Evolutionary conservation across 2,329 filamentous ascomycete genomes (phyloP), one percentile per base, ranked within the genome.

Genomic region (Botrytis deweyae): DNA sequence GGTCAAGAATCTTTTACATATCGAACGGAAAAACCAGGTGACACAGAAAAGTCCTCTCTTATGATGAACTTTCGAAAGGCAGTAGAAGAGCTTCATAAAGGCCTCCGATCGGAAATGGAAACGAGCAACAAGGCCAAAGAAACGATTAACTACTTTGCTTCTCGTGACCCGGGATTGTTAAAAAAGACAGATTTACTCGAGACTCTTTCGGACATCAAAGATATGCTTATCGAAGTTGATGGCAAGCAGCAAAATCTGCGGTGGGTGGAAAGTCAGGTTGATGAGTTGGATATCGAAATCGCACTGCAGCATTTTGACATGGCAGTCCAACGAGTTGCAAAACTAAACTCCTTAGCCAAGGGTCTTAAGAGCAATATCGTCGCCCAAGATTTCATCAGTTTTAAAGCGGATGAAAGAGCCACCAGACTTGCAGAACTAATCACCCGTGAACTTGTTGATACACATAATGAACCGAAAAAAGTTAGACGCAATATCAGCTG

Each of bases 231-330:
- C 77, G 96, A 99, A 79, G 93, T 97, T 22, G 96, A 98, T 79
- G 96, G 96, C 67, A 97, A 97, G 80, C 95, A 98, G 82, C 94
- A 98, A 81, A 98, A 96, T 81, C 87, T 99, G 65, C 92, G 95
- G 71, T 98, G 94, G 94, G 94, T 99, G 0, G 96, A 99, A 82
- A 90, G 91, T 70, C 94, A 98, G 83, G 93, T 99, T 82, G 96
- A 99, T 80, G 94, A 97, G 80, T 88, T 99, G 9, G 96, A 99
- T 80, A 98, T 98, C 78, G 92, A 97, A 79, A 95, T 99, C 79
- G 95, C 96, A 0, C 87, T 98, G 69, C 95, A 98, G 81, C 88
- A 89, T 61, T 96, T 97, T 77, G 94, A 98, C 79, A 88, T 91
- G 33, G 93, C 96, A 0, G 96, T 98, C 0, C 87, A 88, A 8